A percentile compares a stretch with the other conserved stretches of the same genome.
phyloP scores from a whole-genome alignment of 108 stramenopile species.

The Schizochytrium sp. region DNA sequence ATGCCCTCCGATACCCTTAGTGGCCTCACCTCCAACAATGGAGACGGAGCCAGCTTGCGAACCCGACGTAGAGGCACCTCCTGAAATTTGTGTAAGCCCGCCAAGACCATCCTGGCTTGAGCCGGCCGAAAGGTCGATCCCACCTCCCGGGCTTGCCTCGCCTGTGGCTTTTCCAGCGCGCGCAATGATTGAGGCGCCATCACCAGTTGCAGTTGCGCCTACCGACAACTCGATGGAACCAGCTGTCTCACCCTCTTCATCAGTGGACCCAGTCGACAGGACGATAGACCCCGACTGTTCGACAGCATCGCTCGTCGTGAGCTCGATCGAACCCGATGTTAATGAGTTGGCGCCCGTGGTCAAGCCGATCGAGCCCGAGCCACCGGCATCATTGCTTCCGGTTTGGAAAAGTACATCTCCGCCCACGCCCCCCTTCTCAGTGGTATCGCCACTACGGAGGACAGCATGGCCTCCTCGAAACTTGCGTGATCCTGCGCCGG shows the following conservation, averaged over 20 bases:
- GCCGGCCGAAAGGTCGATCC: background rate
- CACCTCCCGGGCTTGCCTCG: background rate
- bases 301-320: background rate
- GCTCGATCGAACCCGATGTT: background rate
- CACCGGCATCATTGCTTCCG: background rate
- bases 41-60: background rate
- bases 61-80: background rate
- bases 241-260: background rate
- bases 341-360: background rate
- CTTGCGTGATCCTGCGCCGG: no score
- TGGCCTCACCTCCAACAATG: background rate
- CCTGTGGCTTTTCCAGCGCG: background rate
- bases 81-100: background rate
- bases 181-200: background rate
- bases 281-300: background rate
- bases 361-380: background rate
- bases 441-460: background rate
- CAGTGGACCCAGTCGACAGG: background rate
- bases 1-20: background rate
- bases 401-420: background rate
- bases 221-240: background rate
- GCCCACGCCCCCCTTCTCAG: background rate
- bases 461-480: no score
- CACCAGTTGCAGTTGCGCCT: background rate
- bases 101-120: background rate